Percentiles rank a stretch among this genome's conserved stretches.
Conservation (phyloP, 306 rosid species). For the Vicia villosa region DNA sequence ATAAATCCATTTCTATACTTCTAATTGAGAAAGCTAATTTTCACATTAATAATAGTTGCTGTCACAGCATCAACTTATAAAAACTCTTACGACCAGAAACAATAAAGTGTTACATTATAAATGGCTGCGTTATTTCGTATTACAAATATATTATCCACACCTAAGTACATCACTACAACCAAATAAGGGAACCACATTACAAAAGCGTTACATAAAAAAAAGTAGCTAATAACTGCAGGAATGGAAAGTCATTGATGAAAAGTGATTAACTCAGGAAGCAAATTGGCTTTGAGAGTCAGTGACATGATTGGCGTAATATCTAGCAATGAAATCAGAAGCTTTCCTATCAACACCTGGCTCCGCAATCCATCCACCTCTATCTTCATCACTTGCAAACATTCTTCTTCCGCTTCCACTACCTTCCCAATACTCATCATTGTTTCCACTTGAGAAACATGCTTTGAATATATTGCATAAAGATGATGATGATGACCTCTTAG, state of each 20-base stretch:
- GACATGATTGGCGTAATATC: conserved; percentile 61
- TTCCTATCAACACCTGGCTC: conserved; percentile 82
- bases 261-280: conserved; percentile 23
- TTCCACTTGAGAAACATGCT: conserved; percentile 58
- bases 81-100: too few relatives aligned
- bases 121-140: too few relatives aligned
- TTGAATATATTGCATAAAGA: conserved; percentile 54
- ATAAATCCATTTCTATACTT: too few relatives aligned
- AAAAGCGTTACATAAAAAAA: too few relatives aligned
- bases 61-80: too few relatives aligned
- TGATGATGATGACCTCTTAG: conserved; percentile 52
- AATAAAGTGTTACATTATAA: too few relatives aligned
- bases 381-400: conserved; percentile 71
- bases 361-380: conserved; percentile 61
- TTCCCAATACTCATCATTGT: conserved; percentile 48
- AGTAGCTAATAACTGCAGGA: background rate
- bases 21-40: too few relatives aligned
- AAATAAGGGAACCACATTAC: too few relatives aligned
- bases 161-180: too few relatives aligned
- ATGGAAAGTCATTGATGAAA: conserved; percentile 1
- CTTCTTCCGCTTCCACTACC: conserved; percentile 50
- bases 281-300: conserved; percentile 51
- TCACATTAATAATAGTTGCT: too few relatives aligned
- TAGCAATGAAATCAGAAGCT: conserved; percentile 72
- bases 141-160: too few relatives aligned